phyloP scores from a whole-genome alignment of 2,329 filamentous ascomycete species.

The Fonsecaea pedrosoi region DNA sequence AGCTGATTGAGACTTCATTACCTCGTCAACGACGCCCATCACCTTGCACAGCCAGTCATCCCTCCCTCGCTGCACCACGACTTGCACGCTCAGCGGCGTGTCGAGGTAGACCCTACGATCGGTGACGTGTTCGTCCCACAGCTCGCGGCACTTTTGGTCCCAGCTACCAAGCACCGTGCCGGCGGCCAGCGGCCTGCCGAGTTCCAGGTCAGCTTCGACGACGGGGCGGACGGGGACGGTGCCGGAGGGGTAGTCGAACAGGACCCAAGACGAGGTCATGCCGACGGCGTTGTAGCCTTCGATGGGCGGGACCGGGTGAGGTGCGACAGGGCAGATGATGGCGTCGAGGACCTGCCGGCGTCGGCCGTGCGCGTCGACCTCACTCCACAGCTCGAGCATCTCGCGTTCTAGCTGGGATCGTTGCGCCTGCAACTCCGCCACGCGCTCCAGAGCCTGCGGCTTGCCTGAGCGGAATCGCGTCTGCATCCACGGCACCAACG shows the following conservation, averaged over 20 bases:
- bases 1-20: constrained; percentile 41
- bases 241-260: constrained; percentile 68
- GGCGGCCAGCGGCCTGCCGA: constrained; percentile 53
- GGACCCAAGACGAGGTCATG: constrained; percentile 67
- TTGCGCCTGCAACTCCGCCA: constrained; percentile 61
- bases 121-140: constrained; percentile 61
- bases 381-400: constrained; percentile 63
- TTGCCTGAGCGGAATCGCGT: constrained; percentile 58
- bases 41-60: constrained; percentile 61
- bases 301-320: constrained; percentile 67
- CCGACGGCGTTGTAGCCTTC: constrained; percentile 69
- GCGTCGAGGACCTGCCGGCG: constrained; percentile 61
- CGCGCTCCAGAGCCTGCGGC: constrained; percentile 55
- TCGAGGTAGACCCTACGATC: constrained; percentile 62
- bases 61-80: constrained; percentile 61
- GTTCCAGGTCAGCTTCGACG: constrained; percentile 56
- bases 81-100: constrained; percentile 63
- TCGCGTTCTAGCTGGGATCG: constrained; percentile 61
- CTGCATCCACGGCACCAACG: constrained; percentile 66
- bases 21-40: constrained; percentile 62
- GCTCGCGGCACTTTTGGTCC: constrained; percentile 65
- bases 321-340: constrained; percentile 68
- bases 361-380: constrained; percentile 41
- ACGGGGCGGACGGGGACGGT: constrained; percentile 62
- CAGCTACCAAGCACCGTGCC: constrained; percentile 57